Percentiles rank a stretch among this genome's conserved stretches.
Conservation (phyloP, 495 filamentous ascomycete species). For the Sporormia fimetaria region DNA sequence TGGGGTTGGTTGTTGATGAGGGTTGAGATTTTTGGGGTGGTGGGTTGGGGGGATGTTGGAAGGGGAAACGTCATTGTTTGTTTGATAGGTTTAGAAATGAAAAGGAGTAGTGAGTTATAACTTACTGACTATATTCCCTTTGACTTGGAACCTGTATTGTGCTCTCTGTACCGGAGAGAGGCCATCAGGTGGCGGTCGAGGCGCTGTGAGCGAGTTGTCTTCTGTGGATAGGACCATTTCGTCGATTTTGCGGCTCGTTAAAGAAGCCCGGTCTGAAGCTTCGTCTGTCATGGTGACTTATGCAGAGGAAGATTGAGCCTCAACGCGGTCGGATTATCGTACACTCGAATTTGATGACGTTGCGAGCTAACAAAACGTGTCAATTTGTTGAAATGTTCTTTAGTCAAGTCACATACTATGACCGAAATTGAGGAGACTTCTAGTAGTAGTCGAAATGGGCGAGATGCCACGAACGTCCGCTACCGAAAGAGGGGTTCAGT, state of each 20-base stretch:
- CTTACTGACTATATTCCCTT: conserved; percentile 50
- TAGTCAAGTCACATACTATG: too few species aligned
- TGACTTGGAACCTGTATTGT: conserved; percentile 47
- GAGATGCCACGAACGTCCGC: too few species aligned
- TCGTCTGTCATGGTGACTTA: conserved; percentile 21
- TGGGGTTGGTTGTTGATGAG: neutral
- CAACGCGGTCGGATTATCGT: neutral
- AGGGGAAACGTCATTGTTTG: neutral
- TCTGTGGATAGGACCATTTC: conserved; percentile 47
- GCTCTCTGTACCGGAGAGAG: conserved; percentile 40
- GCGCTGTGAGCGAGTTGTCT: conserved; percentile 36
- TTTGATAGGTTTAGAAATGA: too few species aligned
- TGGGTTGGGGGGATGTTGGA: neutral
- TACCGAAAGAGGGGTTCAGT: too few species aligned
- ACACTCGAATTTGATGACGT: neutral
- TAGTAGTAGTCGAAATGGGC: too few species aligned
- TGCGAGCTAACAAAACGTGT: too few species aligned
- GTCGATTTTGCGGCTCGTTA: conserved; percentile 37
- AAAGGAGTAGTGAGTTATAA: conserved; percentile 4
- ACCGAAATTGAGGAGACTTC: too few species aligned
- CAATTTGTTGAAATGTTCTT: too few species aligned
- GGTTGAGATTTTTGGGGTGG: neutral
- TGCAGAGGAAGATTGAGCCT: neutral
- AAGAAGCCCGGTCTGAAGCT: conserved; percentile 22
- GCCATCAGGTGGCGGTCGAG: conserved; percentile 35